Conservation (phyloP, 2,329 filamentous ascomycete genomes). For the Xylariaceae sp. region DNA sequence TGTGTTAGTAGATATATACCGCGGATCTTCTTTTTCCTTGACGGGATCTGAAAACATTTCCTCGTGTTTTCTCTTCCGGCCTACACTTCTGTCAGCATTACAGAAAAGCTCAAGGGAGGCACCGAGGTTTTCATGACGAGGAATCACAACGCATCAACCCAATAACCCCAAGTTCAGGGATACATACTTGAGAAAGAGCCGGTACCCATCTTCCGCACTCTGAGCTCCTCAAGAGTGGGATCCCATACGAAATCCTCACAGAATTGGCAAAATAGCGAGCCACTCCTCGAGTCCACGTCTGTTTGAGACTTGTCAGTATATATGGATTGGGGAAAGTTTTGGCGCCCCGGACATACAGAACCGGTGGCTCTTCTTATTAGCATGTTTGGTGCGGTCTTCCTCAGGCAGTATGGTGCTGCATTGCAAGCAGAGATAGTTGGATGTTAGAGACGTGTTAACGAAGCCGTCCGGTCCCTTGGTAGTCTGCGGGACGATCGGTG, state of each 20-base stretch:
- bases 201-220: constrained; percentile 65
- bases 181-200: constrained; percentile 59
- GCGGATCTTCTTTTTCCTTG: constrained; percentile 62
- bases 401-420: constrained; percentile 66
- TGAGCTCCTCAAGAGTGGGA: constrained; percentile 70
- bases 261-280: constrained; percentile 73
- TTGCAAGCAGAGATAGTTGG: constrained; percentile 69
- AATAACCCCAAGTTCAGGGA: not conserved
- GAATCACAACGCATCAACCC: too few relatives aligned
- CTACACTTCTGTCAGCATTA: constrained; percentile 26
- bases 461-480: constrained; percentile 54
- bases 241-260: constrained; percentile 83
- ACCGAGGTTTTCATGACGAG: too few relatives aligned
- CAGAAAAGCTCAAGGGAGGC: not conserved
- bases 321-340: not conserved
- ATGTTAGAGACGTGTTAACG: constrained; percentile 57
- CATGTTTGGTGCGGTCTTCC: constrained; percentile 63
- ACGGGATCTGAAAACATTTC: constrained; percentile 61
- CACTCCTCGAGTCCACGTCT: constrained; percentile 76
- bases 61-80: constrained; percentile 72
- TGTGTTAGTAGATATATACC: constrained; percentile 75
- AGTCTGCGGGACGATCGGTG: constrained; percentile 61
- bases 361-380: constrained; percentile 63
- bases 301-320: constrained; percentile 5
- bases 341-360: constrained; percentile 57